These are phyloP conservation scores for Ensete ventricosum DNA, from an alignment of 176 grass and related monocot species.

Conservation along the genomic window DNA sequence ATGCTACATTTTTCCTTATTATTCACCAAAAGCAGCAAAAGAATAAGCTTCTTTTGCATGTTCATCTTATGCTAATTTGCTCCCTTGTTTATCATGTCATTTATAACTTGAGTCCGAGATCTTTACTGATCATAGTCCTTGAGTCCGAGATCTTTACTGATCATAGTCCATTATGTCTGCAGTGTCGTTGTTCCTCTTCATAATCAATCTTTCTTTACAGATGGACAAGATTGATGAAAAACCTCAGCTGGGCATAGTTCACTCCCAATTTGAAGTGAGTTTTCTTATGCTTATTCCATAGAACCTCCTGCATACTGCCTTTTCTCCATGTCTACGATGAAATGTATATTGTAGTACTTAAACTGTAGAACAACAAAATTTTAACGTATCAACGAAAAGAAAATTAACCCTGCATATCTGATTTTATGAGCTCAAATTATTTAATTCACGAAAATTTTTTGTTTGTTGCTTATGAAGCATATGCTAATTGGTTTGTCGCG, in stretches of 20 bases:
- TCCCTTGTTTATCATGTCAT: no score
- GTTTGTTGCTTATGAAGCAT: constrained; percentile 21
- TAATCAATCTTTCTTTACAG: neutral
- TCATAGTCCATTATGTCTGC: neutral
- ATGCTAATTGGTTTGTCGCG: constrained; percentile 10
- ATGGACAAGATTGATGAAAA: constrained; percentile 4
- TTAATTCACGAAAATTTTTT: neutral
- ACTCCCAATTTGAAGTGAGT: neutral
- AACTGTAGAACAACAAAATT: no score
- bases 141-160: no score
- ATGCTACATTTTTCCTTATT: neutral
- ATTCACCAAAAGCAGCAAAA: neutral
- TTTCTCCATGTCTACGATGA: neutral
- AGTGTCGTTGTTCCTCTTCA: neutral
- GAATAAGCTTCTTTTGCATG: neutral
- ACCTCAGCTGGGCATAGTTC: neutral
- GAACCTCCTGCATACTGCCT: neutral
- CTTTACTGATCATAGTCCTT: no score
- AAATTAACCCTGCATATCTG: neutral
- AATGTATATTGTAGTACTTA: no score
- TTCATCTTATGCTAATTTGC: neutral
- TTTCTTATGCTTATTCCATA: neutral
- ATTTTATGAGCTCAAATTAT: neutral
- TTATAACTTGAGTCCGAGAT: no score
- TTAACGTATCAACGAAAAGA: neutral